Conservation (phyloP, 2,329 filamentous ascomycete genomes). For the Thielaviopsis ethacetica region DNA sequence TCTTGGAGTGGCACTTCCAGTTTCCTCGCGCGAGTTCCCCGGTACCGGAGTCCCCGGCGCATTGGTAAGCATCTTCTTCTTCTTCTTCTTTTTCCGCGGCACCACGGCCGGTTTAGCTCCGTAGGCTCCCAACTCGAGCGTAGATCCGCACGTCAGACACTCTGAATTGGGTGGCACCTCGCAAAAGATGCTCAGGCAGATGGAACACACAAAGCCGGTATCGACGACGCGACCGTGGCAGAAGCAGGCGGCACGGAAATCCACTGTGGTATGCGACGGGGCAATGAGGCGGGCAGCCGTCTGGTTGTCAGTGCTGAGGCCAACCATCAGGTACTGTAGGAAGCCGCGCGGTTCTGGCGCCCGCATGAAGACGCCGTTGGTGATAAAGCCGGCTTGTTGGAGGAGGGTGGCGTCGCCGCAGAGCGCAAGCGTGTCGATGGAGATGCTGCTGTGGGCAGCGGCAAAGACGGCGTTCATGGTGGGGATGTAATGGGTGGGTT, state of each 20-base stretch:
- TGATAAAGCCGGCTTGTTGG: slow-evolving; percentile 66
- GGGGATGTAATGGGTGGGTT: slow-evolving; percentile 85
- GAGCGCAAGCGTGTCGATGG: slow-evolving; percentile 82
- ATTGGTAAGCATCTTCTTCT: slow-evolving; percentile 42
- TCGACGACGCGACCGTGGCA: slow-evolving; percentile 86
- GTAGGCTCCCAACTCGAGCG: slow-evolving; percentile 59
- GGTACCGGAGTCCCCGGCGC: slow-evolving; percentile 7
- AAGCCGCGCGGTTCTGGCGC: slow-evolving; percentile 49
- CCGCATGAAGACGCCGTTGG: slow-evolving; percentile 38
- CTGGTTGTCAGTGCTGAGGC: slow-evolving; percentile 53
- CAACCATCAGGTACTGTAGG: slow-evolving; percentile 88
- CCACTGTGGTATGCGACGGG: slow-evolving; percentile 72
- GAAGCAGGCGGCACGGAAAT: slow-evolving; percentile 97
- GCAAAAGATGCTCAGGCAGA: slow-evolving; percentile 92
- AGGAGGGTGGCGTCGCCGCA: slow-evolving; percentile 78
- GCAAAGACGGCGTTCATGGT: slow-evolving; percentile 99
- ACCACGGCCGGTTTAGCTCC: slow-evolving; percentile 64
- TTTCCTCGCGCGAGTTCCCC: slow-evolving; percentile 36
- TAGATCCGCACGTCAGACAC: slow-evolving; percentile 72
- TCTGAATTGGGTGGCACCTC: slow-evolving; percentile 42
- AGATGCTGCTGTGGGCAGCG: slow-evolving; percentile 71
- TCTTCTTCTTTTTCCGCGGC: slow-evolving; percentile 57
- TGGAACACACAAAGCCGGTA: slow-evolving; percentile 86
- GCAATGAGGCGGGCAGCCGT: slow-evolving; percentile 48
- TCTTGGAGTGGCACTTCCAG: slow-evolving; percentile 43